Base-by-base conservation (phyloP, 805 yeast species). In the Ascoidea tarda region DNA sequence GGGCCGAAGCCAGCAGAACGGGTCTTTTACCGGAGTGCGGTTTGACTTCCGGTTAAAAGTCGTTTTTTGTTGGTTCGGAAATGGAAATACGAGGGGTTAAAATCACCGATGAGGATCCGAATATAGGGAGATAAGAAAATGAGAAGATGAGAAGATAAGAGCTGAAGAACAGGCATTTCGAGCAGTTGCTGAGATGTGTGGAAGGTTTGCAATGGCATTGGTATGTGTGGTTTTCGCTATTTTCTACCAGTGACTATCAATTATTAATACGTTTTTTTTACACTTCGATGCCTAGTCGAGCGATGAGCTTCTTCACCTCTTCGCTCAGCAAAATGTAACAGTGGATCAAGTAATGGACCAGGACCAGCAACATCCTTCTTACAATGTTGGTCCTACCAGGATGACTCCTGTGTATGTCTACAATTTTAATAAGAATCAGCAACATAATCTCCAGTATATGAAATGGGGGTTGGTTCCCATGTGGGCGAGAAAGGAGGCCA, bases 381-480 rank as follows among this genome's bases (percentile, higher is more conserved):
- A 73, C 61, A 84, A 84, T 57, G 70, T 84, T 1, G 78, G 81
- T 0, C 93, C 91, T 0, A 80, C 85, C 3, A 67, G 69, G 46
- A 58, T 57, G 12, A 78, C 71, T 0, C 84, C 72, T 46, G 80
- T 64, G 51, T 16, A 74, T 56, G 55, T 55, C 51, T 47, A 53
- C 48, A 59, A 63, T 51, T 54, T 58, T 38, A 48, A 49, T 4
- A 49, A 54, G 14, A 48, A 53, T 14, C 49, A 55, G 1, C 51
- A 53, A 45, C 51, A 55, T 6, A 49, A 60, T 62, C 16, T 68
- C 60, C 52, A 46, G 48, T 72, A 74, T 48, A 86, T 87, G 93
- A 76, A 74, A 49, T 89, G 95, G 86, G 93, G 96, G 0, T 66
- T 88, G 45, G 73, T 86, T 0, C 96, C 96, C 0, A 60, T 64